Base-by-base conservation (phyloP, 2,329 filamentous ascomycete species). In the Aspergillus spinulosporus region DNA sequence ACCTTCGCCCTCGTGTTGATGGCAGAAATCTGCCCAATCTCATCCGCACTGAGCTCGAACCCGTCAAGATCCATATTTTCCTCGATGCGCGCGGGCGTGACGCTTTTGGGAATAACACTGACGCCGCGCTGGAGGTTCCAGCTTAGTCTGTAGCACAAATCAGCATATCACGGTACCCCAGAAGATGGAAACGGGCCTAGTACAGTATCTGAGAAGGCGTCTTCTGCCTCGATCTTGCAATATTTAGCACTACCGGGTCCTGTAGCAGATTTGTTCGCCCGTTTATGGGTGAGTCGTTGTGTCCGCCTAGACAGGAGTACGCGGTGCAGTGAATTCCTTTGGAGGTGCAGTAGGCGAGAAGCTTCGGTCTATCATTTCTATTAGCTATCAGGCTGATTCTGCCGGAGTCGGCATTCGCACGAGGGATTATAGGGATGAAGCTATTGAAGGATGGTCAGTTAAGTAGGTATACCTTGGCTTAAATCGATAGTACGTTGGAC, bases 61-160 rank as follows among this genome's bases (percentile, higher is more conserved):
- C 87, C 89, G 72, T 92, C 84, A 49, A 90, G 79, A 71, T 88
- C 83, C 65, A 86, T 90, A 81, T 96, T 95, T 59, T 78, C 83
- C 74, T 88, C 80, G 67, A 96, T 92, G 40, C 90, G 84, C 49
- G 79, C 79, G 62, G 85, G 82, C 61, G 84, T 91, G 54, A 92
- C 88, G 52, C 84, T 88, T 82, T 96, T 96, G 66, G 90, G 90
- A 66, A 96, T 91, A 49, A 96, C 90, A 62, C 85, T 88, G 79
- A 87, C 90, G 55, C 88, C 90, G 69, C 90, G 86, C 72, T 88
- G 84, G 54, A 95, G 77, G 61, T 90, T 90, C 90, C 90, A 96
- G 66, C 86, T 31, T n/a, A 51, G 12, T 11, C 49, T 51, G 5
- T 21, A 21, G 21, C 21, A 21, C 21, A 21, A 21, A 21, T 21